Evolutionary conservation across 768 basidiomycete species (phyloP).

Genomic region (Cystobasidium onofrii): DNA sequence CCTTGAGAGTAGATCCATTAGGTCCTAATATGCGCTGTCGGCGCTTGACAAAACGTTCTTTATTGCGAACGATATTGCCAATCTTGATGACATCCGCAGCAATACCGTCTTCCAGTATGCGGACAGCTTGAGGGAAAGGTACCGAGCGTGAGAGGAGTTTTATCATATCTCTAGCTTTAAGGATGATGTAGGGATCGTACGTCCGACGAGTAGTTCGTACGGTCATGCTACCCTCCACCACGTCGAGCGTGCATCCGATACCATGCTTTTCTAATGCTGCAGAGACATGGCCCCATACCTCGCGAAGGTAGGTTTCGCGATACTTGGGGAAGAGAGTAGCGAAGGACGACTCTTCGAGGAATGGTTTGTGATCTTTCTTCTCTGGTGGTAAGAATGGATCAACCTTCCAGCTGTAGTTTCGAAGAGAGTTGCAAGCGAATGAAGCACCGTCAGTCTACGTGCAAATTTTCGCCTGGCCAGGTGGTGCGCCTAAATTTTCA

Average conservation of each 20-base stretch:
- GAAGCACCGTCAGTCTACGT: not conserved
- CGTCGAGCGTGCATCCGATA: conserved; percentile 79
- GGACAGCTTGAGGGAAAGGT: conserved; percentile 61
- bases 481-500: not conserved
- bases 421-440: not conserved
- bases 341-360: conserved; percentile 93
- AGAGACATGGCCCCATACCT: conserved; percentile 88
- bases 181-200: conserved; percentile 87
- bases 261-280: conserved; percentile 73
- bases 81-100: conserved; percentile 99
- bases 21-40: conserved; percentile 95
- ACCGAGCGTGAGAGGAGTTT: conserved; percentile 92
- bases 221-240: conserved; percentile 95
- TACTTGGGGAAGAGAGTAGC: conserved; percentile 98
- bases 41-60: conserved; percentile 91
- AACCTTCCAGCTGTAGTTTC: conserved; percentile 61
- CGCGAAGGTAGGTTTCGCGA: conserved; percentile 88
- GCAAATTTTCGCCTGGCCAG: not conserved
- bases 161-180: conserved; percentile 91
- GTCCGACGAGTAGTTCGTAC: conserved; percentile 95
- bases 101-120: conserved; percentile 77
- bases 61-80: conserved; percentile 84
- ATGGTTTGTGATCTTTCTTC: conserved; percentile 62
- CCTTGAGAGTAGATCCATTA: conserved; percentile 94
- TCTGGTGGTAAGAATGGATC: conserved; percentile 56